Evolutionary conservation across 768 basidiomycete genomes (phyloP), one percentile per base, ranked within the genome.

Genomic region (Termitomyces bulborhizus): DNA sequence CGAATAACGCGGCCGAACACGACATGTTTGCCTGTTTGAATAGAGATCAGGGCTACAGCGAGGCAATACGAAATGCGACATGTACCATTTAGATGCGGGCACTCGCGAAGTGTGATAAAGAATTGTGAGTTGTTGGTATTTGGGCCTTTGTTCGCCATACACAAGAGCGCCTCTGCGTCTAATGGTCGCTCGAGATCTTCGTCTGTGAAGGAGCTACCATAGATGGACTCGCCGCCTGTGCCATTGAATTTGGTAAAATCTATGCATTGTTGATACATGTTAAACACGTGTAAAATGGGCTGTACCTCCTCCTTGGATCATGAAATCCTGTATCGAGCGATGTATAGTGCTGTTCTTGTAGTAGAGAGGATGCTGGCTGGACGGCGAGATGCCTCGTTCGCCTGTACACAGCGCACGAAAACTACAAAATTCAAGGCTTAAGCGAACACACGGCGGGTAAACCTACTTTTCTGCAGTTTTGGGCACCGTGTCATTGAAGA

Each of bases 71-170:
- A 5, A 44, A 7, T 5, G 3, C 2, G 1, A 18, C 12, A 46
- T 71, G 70, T 70, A 75, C 91, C 91, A 64, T 88, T 79, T 44
- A 92, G 68, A 66, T 92, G 89, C 3, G 85, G 81, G 57, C 88
- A 84, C 15, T 81, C 77, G n/a, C 80, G 76, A 11, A 95, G 76
- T 21, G 93, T 92, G 58, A 94, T 75, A 66, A 95, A 94, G 66
- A 88, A 95, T 60, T 95, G 93, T 1, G 86, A 89, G 37, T 86
- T 84, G 60, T 94, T 95, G 36, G 93, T 94, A 69, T 88, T 75
- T 0, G 87, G 84, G 3, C 89, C 89, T 59, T 81, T 80, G 68
- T 96, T 96, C 9, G 93, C 93, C 93, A 95, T 96, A 63, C 90
- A 91, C 11, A 96, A 73, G 27, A 95, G 71, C 71, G 85, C 91